Evolutionary conservation across 768 basidiomycete species (phyloP), one percentile per base, ranked within the genome.

Genomic region (Suillus brevipes): DNA sequence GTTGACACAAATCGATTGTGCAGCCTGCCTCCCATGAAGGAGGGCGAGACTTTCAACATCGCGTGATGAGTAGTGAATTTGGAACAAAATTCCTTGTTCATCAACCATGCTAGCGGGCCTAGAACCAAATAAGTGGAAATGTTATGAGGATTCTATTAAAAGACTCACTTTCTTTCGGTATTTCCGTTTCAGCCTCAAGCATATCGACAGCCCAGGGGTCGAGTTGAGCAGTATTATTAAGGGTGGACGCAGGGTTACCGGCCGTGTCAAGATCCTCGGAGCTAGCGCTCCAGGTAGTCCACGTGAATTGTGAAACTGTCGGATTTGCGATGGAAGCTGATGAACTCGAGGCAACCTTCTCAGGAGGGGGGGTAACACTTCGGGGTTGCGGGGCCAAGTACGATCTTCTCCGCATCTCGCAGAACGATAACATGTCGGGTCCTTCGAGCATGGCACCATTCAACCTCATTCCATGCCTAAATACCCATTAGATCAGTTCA

Each of bases 101-200:
- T 55, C 18, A 55, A 18, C 53, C 53, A 55, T 34, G 53, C 18
- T 55, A 55, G 25, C 9, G 18, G 31, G 31, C 25, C 53, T 55
- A 31, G 3, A 4, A 55, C 13, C 1, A 34, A 34, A 55, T 55
- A n/a, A 55, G 10, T 34, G 20, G 9, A 4, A 53, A 55, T 20
- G 23, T 1, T 50, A 1, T 50, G 18, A 55, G 0, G 6, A 0
- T 25, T 55, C 10, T 20, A 0, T 34, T 1, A 10, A n/a, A 31
- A 10, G 5, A 55, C 31, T 50, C 18, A 55, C 20, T n/a, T 2
- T 36, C 34, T 36, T 34, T 20, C 0, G 2, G 53, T 34, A n/a
- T 1, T 1, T 53, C 31, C 3, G 0, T 9, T 28, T 2, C 0
- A 3, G 3, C 25, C 3, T 53, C 31, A 12, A 6, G 9, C 4